Base-by-base conservation (phyloP, 1,284 basidiomycete species). In the Vanrija pseudolonga region DNA sequence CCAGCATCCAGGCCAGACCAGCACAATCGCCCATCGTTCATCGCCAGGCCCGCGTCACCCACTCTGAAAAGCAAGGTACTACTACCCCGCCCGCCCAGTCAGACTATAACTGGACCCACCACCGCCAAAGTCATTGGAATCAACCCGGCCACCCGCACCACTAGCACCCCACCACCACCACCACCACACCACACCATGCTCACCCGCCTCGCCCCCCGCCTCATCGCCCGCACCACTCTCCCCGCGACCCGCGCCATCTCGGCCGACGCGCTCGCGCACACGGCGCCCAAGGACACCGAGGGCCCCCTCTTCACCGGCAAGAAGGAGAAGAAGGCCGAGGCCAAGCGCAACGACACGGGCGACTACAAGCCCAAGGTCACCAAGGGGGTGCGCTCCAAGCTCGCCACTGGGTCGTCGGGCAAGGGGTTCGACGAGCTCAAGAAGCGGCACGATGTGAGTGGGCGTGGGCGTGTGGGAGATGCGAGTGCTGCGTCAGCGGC, bases 401-500 rank as follows among this genome's bases (percentile, higher is more conserved):
- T 47, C n/a, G n/a, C n/a, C n/a, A n/a, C n/a, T n/a, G n/a, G n/a
- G 46, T 37, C 37, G 46, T 36, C 36, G 4, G 46, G 46, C 22
- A 47, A 47, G 46, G 39, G 46, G 36, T 47, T 47, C 37, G 15
- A 47, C 20, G 46, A 47, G 20, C 46, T 47, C 20, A 39, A 20
- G 46, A 47, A 47, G 46, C 46, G 39, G 46, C 46, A 24, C 37
- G 46, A 38, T 12, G 46, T 47, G 46, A 38, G 46, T 47, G 32
- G 32, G 12, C 5, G 5, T 26, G 24, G 4, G 24, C 24, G 24
- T 9, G 5, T 5, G 24, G 24, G 24, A 26, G 5, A 26, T 4
- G 5, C 24, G 4, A 9, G 24, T 26, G 24, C 24, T 26, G 24
- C 24, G 24, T 9, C 24, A 26, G n/a, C n/a, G n/a, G n/a, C n/a